phyloP scores from a whole-genome alignment of 2,329 filamentous ascomycete genomes.

The Fusarium penzigii region DNA sequence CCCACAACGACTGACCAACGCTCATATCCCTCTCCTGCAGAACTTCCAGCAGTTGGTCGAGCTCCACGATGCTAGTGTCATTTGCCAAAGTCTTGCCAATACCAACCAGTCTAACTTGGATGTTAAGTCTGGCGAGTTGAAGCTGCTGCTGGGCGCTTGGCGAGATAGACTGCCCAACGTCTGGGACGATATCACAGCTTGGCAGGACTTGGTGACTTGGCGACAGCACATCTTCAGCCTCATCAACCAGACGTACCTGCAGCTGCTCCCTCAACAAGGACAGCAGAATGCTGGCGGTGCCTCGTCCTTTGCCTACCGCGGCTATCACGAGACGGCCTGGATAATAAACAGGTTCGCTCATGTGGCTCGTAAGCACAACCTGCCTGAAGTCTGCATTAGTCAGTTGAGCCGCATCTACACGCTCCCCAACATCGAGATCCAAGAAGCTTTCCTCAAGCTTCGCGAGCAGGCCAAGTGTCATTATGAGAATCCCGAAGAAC shows the following conservation, averaged over 20 bases:
- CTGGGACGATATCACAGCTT: slow-evolving; percentile 99
- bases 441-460: slow-evolving; percentile 96
- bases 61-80: slow-evolving; percentile 94
- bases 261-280: slow-evolving; percentile 76
- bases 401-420: slow-evolving; percentile 98
- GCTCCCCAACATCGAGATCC: slow-evolving; percentile 98
- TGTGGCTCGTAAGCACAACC: slow-evolving; percentile 93
- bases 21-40: slow-evolving; percentile 91
- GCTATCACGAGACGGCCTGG: slow-evolving; percentile 98
- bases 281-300: slow-evolving; percentile 79
- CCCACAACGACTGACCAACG: slow-evolving; percentile 89
- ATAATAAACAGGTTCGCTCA: slow-evolving; percentile 99
- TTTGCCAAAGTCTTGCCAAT: slow-evolving; percentile 84
- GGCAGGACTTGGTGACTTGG: slow-evolving; percentile 99
- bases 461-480: slow-evolving; percentile 99
- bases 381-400: slow-evolving; percentile 95
- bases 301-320: slow-evolving; percentile 87
- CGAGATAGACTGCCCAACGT: slow-evolving; percentile 93
- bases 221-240: slow-evolving; percentile 97
- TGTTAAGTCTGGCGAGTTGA: slow-evolving; percentile 91
- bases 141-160: slow-evolving; percentile 92
- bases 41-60: slow-evolving; percentile 98
- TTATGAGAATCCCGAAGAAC: slow-evolving; percentile 91
- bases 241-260: slow-evolving; percentile 92
- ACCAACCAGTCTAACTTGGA: slow-evolving; percentile 87